Evolutionary conservation across 2,329 filamentous ascomycete genomes (phyloP).

Genomic region (Apiospora marii): DNA sequence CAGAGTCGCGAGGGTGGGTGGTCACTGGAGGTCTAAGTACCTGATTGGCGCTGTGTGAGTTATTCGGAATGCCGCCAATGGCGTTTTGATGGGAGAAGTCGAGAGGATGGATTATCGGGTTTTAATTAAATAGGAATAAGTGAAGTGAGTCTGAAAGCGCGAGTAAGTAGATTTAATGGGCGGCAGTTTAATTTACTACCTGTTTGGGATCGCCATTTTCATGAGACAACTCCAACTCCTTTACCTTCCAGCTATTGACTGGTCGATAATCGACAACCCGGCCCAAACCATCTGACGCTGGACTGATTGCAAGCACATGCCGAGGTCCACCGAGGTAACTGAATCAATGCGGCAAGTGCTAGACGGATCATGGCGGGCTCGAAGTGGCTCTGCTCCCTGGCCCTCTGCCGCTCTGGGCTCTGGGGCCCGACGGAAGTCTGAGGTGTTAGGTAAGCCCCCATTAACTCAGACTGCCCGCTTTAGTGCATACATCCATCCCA

Average conservation of each 20-base stretch:
- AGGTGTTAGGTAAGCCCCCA: not conserved
- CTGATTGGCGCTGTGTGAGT: not conserved
- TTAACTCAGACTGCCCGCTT: not conserved
- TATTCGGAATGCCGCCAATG: constrained; percentile 4
- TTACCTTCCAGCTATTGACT: constrained; percentile 1
- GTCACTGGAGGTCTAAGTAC: not conserved
- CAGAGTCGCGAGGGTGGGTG: not conserved
- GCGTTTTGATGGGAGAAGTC: not conserved
- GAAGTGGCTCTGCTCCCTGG: not conserved
- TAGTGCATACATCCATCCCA: not conserved
- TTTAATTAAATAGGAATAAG: constrained; percentile 8
- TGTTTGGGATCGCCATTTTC: constrained; percentile 3
- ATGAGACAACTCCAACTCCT: constrained; percentile 17
- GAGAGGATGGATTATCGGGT: not conserved
- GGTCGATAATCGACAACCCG: constrained; percentile 3
- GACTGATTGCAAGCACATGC: constrained; percentile 28
- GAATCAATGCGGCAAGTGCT: constrained; percentile 9
- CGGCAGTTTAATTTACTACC: constrained; percentile 1
- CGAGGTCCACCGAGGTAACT: constrained; percentile 30
- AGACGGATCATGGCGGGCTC: not conserved
- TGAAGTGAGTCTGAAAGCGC: not conserved
- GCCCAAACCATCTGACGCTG: constrained; percentile 17
- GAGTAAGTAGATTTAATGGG: constrained; percentile 1
- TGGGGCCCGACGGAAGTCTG: too few relatives aligned
- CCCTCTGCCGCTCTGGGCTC: not conserved